These are phyloP conservation scores for Prunus davidiana DNA, from an alignment of 306 rosid species.

Conservation along the genomic window DNA sequence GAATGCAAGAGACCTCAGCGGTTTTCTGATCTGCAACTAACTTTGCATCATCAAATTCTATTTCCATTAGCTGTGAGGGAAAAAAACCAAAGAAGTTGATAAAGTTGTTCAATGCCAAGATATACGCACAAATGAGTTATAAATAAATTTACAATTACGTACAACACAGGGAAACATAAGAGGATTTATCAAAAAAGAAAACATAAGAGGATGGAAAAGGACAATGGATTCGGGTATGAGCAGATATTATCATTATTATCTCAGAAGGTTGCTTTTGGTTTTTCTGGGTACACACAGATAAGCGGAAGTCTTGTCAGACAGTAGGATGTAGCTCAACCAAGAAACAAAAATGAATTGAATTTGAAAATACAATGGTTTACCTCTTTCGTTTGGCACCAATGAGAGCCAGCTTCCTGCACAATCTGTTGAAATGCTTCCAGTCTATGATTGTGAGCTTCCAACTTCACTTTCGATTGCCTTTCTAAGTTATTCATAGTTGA, in stretches of 20 bases:
- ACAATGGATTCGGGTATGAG: background rate
- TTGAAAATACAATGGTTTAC: conserved; percentile 26
- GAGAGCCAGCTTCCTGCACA: conserved; percentile 54
- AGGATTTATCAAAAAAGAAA: background rate
- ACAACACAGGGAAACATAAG: background rate
- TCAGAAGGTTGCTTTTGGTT: background rate
- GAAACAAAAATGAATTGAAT: background rate
- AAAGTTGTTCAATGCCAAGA: conserved; percentile 9
- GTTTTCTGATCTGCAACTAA: conserved; percentile 62
- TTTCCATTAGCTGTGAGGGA: conserved; percentile 55
- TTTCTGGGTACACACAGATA: background rate
- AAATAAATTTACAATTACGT: background rate
- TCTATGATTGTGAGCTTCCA: conserved; percentile 50
- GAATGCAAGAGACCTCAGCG: conserved; percentile 67
- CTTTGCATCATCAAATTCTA: conserved; percentile 75
- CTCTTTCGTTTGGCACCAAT: conserved; percentile 59
- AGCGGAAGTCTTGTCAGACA: background rate
- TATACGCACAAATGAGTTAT: background rate
- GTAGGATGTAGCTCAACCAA: background rate
- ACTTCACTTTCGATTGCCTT: conserved; percentile 45
- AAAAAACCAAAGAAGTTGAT: background rate
- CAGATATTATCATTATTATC: background rate
- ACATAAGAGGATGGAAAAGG: background rate
- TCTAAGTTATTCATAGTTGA: conserved; percentile 53
- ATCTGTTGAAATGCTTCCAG: conserved; percentile 44